These are phyloP conservation scores for Leccinellum luteum DNA, from an alignment of 768 basidiomycete genomes.

Conservation along the genomic window DNA sequence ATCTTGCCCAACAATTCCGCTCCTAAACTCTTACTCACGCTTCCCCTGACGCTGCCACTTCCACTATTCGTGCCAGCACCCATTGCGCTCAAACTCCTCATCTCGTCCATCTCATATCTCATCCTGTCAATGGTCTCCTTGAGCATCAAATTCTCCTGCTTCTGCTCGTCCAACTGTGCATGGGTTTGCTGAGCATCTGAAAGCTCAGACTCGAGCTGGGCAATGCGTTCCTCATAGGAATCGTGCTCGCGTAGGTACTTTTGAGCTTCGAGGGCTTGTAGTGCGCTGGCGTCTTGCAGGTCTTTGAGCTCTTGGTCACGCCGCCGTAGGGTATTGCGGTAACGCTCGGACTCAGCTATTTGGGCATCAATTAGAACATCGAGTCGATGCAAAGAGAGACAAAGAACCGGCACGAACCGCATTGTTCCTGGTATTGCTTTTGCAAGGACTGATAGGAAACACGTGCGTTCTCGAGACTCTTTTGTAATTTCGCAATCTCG, in stretches of 20 bases:
- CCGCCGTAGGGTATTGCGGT: slow-evolving; percentile 68
- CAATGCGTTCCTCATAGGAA: slow-evolving; percentile 68
- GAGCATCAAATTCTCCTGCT: slow-evolving; percentile 88
- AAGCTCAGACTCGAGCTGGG: slow-evolving; percentile 71
- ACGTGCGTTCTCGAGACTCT: slow-evolving; percentile 70
- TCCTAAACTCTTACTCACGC: slow-evolving; percentile 71
- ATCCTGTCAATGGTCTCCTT: slow-evolving; percentile 97
- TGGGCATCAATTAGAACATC: neutral
- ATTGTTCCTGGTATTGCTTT: slow-evolving; percentile 88
- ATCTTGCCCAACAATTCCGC: slow-evolving; percentile 68
- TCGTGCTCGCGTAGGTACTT: slow-evolving; percentile 71
- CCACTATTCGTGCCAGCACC: slow-evolving; percentile 42
- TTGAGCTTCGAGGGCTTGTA: slow-evolving; percentile 62
- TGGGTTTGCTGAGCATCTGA: slow-evolving; percentile 67
- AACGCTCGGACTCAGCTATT: slow-evolving; percentile 72
- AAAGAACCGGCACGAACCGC: slow-evolving; percentile 46
- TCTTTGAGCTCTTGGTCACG: slow-evolving; percentile 73
- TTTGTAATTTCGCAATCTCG: slow-evolving; percentile 75
- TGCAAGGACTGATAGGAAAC: slow-evolving; percentile 74
- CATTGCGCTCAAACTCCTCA: slow-evolving; percentile 51
- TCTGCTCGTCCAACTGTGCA: slow-evolving; percentile 81
- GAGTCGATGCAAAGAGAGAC: neutral
- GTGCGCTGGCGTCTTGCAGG: slow-evolving; percentile 54
- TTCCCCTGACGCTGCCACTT: slow-evolving; percentile 48
- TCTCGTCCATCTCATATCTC: slow-evolving; percentile 91